Evolutionary conservation across 352 stramenopile genomes (phyloP).

Genomic region (Pythium folliculosum): DNA sequence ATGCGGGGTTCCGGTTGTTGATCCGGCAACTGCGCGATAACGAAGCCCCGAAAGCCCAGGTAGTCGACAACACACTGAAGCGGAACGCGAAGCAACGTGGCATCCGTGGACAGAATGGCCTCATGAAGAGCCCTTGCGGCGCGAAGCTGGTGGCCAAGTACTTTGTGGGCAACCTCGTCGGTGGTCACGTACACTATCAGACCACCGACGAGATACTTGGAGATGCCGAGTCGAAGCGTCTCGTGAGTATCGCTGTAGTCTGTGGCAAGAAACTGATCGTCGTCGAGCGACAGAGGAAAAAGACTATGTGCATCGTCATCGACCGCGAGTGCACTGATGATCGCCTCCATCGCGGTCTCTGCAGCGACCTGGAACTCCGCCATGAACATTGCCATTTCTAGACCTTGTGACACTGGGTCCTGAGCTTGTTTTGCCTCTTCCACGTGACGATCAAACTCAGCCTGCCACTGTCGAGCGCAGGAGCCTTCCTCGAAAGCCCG

Average conservation of each 20-base stretch:
- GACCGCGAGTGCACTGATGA: constrained; percentile 43
- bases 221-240: constrained; percentile 7
- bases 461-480: constrained; percentile 7
- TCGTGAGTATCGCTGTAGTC: constrained; percentile 26
- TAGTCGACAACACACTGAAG: constrained; percentile 68
- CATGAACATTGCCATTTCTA: constrained; percentile 35
- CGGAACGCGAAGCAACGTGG: constrained; percentile 35
- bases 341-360: constrained; percentile 32
- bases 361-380: constrained; percentile 42
- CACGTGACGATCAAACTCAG: background rate
- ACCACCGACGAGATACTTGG: constrained; percentile 36
- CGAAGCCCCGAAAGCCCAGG: constrained; percentile 51
- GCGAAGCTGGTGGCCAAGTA: constrained; percentile 56
- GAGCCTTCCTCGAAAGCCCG: background rate
- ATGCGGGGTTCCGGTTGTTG: background rate
- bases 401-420: constrained; percentile 19
- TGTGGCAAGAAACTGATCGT: constrained; percentile 45
- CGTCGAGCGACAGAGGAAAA: constrained; percentile 18
- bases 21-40: constrained; percentile 32
- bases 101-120: constrained; percentile 6
- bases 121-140: constrained; percentile 39
- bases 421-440: background rate
- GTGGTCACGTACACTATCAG: constrained; percentile 42
- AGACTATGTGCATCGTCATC: constrained; percentile 29
- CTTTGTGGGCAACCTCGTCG: constrained; percentile 15